Evolutionary conservation across 176 grass and related monocot species (phyloP).

Genomic region (Rhynchospora tenuis): DNA sequence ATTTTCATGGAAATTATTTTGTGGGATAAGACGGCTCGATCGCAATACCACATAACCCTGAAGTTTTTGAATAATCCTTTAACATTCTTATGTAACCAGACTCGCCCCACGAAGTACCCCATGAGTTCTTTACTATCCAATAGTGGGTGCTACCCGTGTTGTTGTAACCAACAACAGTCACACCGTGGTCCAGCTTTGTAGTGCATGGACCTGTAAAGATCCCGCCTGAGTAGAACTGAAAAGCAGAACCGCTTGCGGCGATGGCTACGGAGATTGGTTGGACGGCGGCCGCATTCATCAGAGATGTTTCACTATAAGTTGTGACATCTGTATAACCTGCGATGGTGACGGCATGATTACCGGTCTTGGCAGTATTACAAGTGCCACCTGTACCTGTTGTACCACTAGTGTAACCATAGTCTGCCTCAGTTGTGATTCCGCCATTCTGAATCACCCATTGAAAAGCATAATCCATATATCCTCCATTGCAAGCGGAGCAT

Average conservation of each 20-base stretch:
- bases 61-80: not conserved
- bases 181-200: not conserved
- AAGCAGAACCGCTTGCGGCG: not conserved
- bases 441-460: not conserved
- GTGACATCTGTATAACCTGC: not conserved
- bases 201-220: conserved; percentile 1
- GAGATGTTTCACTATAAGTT: not conserved
- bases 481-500: not conserved
- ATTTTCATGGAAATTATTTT: not conserved
- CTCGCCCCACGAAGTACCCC: conserved; percentile 11
- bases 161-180: conserved; percentile 11
- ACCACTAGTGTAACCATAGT: not conserved
- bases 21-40: not conserved
- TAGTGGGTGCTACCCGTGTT: not conserved
- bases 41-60: conserved; percentile 4
- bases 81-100: conserved; percentile 20
- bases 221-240: conserved; percentile 4
- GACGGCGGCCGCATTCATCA: not conserved
- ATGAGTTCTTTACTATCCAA: conserved; percentile 18
- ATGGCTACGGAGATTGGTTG: conserved; percentile 15
- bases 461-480: not conserved
- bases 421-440: not conserved
- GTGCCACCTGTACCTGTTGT: too few relatives aligned
- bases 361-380: too few relatives aligned
- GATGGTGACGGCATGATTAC: not conserved